Evolutionary conservation across 2,329 filamentous ascomycete species (phyloP).

Genomic region (Chrysoporthe cubensis): DNA sequence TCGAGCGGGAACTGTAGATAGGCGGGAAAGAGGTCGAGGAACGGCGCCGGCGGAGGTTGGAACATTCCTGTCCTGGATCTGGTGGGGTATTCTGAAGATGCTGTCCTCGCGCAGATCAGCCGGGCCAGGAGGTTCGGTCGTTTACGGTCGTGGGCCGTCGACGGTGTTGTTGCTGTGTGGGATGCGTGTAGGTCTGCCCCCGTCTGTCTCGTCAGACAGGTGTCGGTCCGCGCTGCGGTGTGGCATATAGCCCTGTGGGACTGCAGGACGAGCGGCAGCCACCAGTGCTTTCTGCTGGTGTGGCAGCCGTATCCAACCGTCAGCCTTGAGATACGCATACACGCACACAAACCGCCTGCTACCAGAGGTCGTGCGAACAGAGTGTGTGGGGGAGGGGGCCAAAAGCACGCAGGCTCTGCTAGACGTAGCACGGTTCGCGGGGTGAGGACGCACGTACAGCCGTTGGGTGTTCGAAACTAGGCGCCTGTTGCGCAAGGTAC

Average conservation of each 20-base stretch:
- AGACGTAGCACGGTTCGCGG: conserved; percentile 1
- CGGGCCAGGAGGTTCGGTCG: neutral
- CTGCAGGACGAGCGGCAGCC: conserved; percentile 15
- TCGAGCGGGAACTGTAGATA: conserved; percentile 33
- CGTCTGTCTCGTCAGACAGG: conserved; percentile 17
- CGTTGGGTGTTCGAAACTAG: neutral
- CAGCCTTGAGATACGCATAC: conserved; percentile 17
- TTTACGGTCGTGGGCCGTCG: neutral
- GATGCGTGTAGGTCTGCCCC: neutral
- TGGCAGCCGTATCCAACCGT: neutral
- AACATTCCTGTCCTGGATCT: conserved; percentile 50
- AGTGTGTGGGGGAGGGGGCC: neutral
- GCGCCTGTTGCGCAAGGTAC: neutral
- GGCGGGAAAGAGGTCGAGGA: conserved; percentile 39
- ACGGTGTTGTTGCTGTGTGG: conserved; percentile 7
- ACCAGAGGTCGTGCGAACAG: neutral
- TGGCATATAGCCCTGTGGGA: conserved; percentile 8
- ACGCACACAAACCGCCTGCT: neutral
- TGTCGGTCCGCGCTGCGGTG: conserved; percentile 9
- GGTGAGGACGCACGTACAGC: conserved; percentile 18
- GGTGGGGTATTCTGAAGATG: neutral
- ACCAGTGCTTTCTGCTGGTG: conserved; percentile 13
- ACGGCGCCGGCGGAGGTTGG: conserved; percentile 57
- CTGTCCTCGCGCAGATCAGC: neutral
- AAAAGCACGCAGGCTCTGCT: neutral